Conservation (phyloP, 1,284 basidiomycete genomes). For the Leccinum pallidistipes region DNA sequence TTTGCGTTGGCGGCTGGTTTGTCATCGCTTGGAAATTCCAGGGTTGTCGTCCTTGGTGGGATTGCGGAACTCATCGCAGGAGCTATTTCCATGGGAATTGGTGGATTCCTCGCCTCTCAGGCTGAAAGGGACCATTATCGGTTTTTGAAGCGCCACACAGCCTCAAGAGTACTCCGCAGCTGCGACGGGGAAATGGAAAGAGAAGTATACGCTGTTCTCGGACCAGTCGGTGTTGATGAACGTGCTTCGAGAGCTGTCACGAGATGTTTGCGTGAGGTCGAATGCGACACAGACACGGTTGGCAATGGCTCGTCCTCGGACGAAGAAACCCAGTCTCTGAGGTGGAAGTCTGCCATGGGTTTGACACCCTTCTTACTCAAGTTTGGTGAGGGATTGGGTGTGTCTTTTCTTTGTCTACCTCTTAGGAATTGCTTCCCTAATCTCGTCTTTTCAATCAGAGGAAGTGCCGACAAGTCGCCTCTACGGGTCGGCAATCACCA, state of each 20-base stretch:
- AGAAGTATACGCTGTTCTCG: conserved; percentile 87
- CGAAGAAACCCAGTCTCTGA: conserved; percentile 51
- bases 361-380: conserved; percentile 90
- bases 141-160: conserved; percentile 73
- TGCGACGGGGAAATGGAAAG: conserved; percentile 96
- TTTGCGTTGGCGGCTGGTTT: conserved; percentile 90
- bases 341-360: conserved; percentile 74
- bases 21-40: conserved; percentile 86
- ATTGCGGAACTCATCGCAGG: conserved; percentile 92
- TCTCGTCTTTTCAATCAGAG: conserved; percentile 46
- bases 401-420: conserved; percentile 27
- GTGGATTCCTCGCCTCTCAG: conserved; percentile 95
- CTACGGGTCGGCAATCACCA: conserved; percentile 90
- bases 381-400: conserved; percentile 87
- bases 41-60: conserved; percentile 88
- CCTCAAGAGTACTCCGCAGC: conserved; percentile 81
- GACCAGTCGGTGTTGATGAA: conserved; percentile 87
- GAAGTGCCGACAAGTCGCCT: conserved; percentile 70
- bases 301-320: conserved; percentile 33
- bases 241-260: conserved; percentile 80
- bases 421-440: background rate
- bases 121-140: conserved; percentile 94
- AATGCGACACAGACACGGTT: conserved; percentile 42
- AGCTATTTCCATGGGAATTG: conserved; percentile 97
- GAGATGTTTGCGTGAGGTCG: conserved; percentile 67